Evolutionary conservation across 257 asterid genomes (phyloP), one percentile per base, ranked within the genome.

Genomic region (Echium plantagineum): DNA sequence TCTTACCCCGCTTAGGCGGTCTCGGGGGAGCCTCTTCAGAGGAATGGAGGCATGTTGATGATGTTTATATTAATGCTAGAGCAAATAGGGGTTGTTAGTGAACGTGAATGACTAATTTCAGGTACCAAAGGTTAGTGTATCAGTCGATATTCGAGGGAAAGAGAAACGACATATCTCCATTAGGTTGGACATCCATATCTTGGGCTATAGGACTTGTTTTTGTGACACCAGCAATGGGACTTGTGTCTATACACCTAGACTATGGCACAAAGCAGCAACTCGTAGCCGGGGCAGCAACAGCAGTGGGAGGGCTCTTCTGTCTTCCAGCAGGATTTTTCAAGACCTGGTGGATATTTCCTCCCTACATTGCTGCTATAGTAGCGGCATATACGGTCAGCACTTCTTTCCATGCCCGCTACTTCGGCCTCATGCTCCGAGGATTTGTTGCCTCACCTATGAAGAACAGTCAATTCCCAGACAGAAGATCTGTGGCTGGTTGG

Each of bases 281-380:
- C 21, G 66, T 84, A 21, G 90, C 94, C 4, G 97, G 83, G 5
- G 80, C 81, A 30, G 86, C 90, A 64, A 89, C 93, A 0, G 89
- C 85, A 38, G 52, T 74, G 1, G 97, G 97, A 10, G 97, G 90
- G 17, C 77, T 84, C 61, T 86, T 89, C 83, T 86, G 97, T 80
- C 94, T 89, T 58, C 97, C 94, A 0, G 94, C 90, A 0, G 97
- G 97, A 20, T 86, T 86, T 42, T 68, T 86, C 73, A 67, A 75
- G 46, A 86, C 84, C n/a, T 69, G 89, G 15, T 81, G 88, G 94
- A 82, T 89, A 66, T 89, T 89, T 52, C 94, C 88, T 0, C 97
- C 86, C 0, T 86, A 86, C 68, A 75, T 86, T 7, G 88, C 88
- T 1, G 78, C 69, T 67, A 79, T 86, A 17, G 89, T 86, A 10